Evolutionary conservation across 805 yeast species (phyloP).

Genomic region (Candida sonorensis): DNA sequence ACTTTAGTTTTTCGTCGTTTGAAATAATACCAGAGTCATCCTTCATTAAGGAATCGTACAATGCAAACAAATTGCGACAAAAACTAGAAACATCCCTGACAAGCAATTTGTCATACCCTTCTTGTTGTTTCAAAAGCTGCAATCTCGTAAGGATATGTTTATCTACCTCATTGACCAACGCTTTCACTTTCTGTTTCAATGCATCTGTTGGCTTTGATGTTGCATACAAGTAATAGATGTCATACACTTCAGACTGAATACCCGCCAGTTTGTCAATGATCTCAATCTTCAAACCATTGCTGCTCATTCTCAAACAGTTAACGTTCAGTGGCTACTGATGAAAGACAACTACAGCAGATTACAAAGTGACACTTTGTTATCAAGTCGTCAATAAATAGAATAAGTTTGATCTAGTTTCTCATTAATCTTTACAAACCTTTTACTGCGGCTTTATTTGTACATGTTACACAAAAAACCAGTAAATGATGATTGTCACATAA

Average conservation of each 20-base stretch:
- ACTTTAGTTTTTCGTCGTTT: conserved; percentile 11
- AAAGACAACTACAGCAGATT: too few relatives aligned
- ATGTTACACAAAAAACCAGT: too few relatives aligned
- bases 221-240: conserved; percentile 4
- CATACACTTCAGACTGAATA: conserved; percentile 4
- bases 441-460: too few relatives aligned
- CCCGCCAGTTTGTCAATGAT: background rate
- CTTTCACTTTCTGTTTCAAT: conserved; percentile 1
- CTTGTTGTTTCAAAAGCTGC: background rate
- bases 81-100: conserved; percentile 3
- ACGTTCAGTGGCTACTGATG: too few relatives aligned
- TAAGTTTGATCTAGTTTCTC: too few relatives aligned
- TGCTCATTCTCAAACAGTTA: too few relatives aligned
- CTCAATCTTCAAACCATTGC: background rate
- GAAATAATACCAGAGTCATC: conserved; percentile 2
- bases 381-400: too few relatives aligned
- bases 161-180: conserved; percentile 5
- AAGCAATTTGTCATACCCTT: background rate
- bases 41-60: conserved; percentile 7
- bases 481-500: too few relatives aligned
- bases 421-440: too few relatives aligned
- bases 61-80: conserved; percentile 5
- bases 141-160: conserved; percentile 1
- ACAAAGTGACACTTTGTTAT: too few relatives aligned
- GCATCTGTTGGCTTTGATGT: conserved; percentile 4